Percentiles rank a stretch among this genome's conserved stretches.
These are phyloP conservation scores for Flaveria brownii DNA, from an alignment of 129 eudicot species.

Conservation along the genomic window DNA sequence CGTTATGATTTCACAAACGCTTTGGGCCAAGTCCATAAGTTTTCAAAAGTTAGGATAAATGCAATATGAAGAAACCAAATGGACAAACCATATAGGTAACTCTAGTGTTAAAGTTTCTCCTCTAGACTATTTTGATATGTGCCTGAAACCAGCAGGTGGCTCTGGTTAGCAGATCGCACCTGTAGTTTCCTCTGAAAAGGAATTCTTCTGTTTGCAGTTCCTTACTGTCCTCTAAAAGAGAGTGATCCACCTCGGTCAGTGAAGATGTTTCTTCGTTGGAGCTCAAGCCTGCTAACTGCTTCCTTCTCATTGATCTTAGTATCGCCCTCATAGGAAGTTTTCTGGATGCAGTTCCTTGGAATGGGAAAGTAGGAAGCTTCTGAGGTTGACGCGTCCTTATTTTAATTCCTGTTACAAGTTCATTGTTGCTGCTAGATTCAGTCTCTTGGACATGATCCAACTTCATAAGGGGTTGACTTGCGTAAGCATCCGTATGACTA, in stretches of 20 bases:
- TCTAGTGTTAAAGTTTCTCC: background rate
- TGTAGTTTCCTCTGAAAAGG: slow-evolving; percentile 46
- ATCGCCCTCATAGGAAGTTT: slow-evolving; percentile 56
- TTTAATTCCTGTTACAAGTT: slow-evolving; percentile 26
- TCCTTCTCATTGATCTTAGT: slow-evolving; percentile 16
- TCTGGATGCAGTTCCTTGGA: slow-evolving; percentile 65
- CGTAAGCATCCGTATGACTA: slow-evolving; percentile 11
- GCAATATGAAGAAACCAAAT: too few relatives aligned
- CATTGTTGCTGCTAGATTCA: slow-evolving; percentile 38
- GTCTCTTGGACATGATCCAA: slow-evolving; percentile 30
- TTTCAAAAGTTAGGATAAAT: too few relatives aligned
- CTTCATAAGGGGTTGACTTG: slow-evolving; percentile 14
- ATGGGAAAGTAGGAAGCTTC: slow-evolving; percentile 17
- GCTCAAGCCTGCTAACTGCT: too few relatives aligned
- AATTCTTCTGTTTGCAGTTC: slow-evolving; percentile 66
- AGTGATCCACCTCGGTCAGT: slow-evolving; percentile 32
- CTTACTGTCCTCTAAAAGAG: slow-evolving; percentile 26
- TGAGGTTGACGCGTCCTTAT: slow-evolving; percentile 27
- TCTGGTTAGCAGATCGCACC: slow-evolving; percentile 28
- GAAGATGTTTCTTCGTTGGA: too few relatives aligned
- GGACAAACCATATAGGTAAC: too few relatives aligned
- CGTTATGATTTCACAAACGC: too few relatives aligned
- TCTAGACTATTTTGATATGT: slow-evolving; percentile 22
- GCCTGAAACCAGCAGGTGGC: slow-evolving; percentile 19
- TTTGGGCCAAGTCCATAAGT: too few relatives aligned